Evolutionary conservation across 2,329 filamentous ascomycete species (phyloP).

Genomic region (Rhinocladiella mackenziei): DNA sequence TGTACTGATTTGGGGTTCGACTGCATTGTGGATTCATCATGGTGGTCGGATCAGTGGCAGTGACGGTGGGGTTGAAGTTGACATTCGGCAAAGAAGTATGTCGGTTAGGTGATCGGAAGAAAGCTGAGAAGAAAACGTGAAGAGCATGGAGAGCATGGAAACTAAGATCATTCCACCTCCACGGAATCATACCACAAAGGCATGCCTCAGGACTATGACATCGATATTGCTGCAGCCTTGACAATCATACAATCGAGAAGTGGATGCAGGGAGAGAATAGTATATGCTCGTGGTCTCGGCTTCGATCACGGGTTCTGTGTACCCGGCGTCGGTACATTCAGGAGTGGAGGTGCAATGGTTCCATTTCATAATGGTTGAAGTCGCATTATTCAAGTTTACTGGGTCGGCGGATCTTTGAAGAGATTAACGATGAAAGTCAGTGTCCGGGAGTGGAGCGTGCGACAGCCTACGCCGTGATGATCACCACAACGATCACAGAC

Average conservation of each 20-base stretch:
- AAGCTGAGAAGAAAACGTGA: neutral
- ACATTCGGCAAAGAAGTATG: too few species aligned
- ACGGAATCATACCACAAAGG: slow-evolving; percentile 15
- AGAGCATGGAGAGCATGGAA: too few species aligned
- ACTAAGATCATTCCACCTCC: too few species aligned
- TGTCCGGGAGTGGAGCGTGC: too few species aligned
- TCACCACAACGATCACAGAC: too few species aligned
- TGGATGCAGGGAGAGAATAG: slow-evolving; percentile 29
- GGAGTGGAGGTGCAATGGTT: neutral
- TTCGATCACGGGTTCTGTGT: slow-evolving; percentile 19
- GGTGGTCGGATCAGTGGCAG: slow-evolving; percentile 1
- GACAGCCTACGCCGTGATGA: too few species aligned
- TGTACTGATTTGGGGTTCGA: neutral
- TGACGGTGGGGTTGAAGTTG: slow-evolving; percentile 1
- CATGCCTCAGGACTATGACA: slow-evolving; percentile 8
- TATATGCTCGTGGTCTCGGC: slow-evolving; percentile 19
- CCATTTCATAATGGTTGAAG: neutral
- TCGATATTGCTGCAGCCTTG: slow-evolving; percentile 36
- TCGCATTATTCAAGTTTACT: neutral
- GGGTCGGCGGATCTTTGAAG: too few species aligned
- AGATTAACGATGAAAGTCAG: too few species aligned
- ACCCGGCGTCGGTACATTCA: slow-evolving; percentile 17
- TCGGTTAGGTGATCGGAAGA: neutral
- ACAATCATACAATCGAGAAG: slow-evolving; percentile 32
- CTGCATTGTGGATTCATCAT: neutral